Conservation (phyloP, 1,139 yeast species). For the Sugiyamaella neomexicana region DNA sequence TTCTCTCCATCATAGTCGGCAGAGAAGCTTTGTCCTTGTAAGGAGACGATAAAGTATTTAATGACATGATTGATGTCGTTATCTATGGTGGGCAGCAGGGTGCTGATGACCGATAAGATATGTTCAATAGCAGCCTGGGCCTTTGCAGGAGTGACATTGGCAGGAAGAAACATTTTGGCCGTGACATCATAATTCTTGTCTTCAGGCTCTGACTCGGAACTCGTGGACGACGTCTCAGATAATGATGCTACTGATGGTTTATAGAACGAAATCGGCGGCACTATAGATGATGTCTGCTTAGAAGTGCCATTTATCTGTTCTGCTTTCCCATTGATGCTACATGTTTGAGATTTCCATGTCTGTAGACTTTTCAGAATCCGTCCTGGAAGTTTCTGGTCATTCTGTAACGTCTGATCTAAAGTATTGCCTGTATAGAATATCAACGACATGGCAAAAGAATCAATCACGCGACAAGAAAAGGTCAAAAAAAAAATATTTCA, state of each 20-base stretch:
- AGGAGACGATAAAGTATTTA: conserved; percentile 30
- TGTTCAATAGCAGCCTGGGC: conserved; percentile 15
- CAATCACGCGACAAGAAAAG: neutral
- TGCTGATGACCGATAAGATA: neutral
- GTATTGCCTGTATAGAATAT: conserved; percentile 29
- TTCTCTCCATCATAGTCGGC: conserved; percentile 30
- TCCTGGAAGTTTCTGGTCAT: conserved; percentile 13
- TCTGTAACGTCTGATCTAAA: conserved; percentile 21
- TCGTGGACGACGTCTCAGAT: too few relatives aligned
- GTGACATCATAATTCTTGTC: conserved; percentile 23
- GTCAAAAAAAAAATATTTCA: too few relatives aligned
- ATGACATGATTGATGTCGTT: conserved; percentile 20
- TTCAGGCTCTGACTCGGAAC: neutral
- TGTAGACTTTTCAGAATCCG: conserved; percentile 6
- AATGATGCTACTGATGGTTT: too few relatives aligned
- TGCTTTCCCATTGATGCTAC: neutral
- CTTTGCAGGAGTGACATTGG: conserved; percentile 16
- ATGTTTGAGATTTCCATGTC: conserved; percentile 1
- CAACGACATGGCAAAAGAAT: conserved; percentile 15
- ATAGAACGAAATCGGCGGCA: conserved; percentile 4
- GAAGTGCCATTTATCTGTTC: neutral
- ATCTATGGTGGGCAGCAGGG: conserved; percentile 3
- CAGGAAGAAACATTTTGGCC: conserved; percentile 34
- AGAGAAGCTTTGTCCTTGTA: conserved; percentile 33
- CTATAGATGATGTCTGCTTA: neutral